Evolutionary conservation across 2,329 filamentous ascomycete genomes (phyloP), one percentile per base, ranked within the genome.

Genomic region (Helicocarpus griseus): DNA sequence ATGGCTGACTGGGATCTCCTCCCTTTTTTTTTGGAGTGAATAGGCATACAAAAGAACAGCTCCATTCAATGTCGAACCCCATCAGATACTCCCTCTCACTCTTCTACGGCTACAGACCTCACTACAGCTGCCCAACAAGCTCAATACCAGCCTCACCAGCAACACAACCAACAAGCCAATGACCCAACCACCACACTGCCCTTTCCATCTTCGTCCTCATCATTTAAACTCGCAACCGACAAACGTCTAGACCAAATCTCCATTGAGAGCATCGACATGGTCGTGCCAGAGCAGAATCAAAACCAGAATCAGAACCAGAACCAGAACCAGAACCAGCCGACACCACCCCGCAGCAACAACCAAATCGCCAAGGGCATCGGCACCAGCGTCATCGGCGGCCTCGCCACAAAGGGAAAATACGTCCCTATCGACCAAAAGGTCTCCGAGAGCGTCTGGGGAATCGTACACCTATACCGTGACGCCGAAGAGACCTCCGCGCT

Each of bases 401-500:
- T 85, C 48, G 84, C 87, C 53, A 95, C 90, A 1, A 95, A 90
- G 66, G 93, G 88, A 4, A 78, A 80, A 56, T 95, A 85, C 63
- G 73, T 87, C 19, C 83, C 86, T 0, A 75, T 91, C 1, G 79
- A 85, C 51, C 79, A 82, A 14, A 76, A 78, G 54, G 81, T 85
- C 50, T 89, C 88, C 0, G 86, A 95, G 54, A 77, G 89, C 1
- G 87, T 89, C 39, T 96, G 89, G 85, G 93, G 93, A 1, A 82
- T 97, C 13, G 89, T 98, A 2, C 93, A 96, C 66, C 78, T 98
- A 26, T 98, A 96, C 66, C 81, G 90, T 8, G 91, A 97, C 67
- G 80, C 80, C 1, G 81, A 89, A 53, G 87, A 94, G 66, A 85
- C 83, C 0, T 74, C 80, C 1, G 78, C 74, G 11, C 70, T 89